Evolutionary conservation across 75 land plant genomes (phyloP).

Genomic region (Pinus taeda): DNA sequence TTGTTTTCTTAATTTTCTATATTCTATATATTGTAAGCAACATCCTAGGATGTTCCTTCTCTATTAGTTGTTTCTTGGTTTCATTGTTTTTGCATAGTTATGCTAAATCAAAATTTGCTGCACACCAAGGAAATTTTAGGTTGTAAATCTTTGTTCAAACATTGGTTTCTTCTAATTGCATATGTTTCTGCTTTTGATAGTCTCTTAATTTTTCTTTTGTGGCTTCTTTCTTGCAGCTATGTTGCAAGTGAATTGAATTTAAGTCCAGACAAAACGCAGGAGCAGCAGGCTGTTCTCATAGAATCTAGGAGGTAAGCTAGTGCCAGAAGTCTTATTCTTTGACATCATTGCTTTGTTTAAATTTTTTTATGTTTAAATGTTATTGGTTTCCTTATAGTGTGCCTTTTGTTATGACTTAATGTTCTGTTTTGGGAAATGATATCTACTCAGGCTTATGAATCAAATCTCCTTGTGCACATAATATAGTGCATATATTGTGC

Average conservation of each 20-base stretch:
- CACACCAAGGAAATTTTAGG: constrained; percentile 43
- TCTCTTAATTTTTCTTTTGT: constrained; percentile 48
- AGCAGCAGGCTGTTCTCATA: constrained; percentile 24
- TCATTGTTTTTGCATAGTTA: neutral
- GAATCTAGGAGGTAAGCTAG: constrained; percentile 26
- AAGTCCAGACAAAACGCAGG: constrained; percentile 24
- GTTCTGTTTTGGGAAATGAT: neutral
- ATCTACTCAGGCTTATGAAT: neutral
- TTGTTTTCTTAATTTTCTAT: neutral
- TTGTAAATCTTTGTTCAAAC: constrained; percentile 59
- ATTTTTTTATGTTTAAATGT: neutral
- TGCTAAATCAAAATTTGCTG: constrained; percentile 16
- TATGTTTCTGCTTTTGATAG: constrained; percentile 43
- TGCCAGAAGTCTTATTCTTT: neutral
- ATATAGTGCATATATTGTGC: neutral
- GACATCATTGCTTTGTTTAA: neutral
- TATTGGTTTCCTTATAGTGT: too few species aligned
- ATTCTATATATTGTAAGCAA: neutral
- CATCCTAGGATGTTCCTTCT: neutral
- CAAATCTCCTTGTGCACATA: neutral
- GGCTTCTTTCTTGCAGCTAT: constrained; percentile 21
- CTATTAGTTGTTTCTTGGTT: neutral
- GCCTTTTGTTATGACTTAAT: neutral
- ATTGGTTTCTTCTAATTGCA: constrained; percentile 45
- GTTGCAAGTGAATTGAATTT: constrained; percentile 31